Conservation (phyloP, 1,284 basidiomycete genomes). For the Lignosus rhinocerotis region DNA sequence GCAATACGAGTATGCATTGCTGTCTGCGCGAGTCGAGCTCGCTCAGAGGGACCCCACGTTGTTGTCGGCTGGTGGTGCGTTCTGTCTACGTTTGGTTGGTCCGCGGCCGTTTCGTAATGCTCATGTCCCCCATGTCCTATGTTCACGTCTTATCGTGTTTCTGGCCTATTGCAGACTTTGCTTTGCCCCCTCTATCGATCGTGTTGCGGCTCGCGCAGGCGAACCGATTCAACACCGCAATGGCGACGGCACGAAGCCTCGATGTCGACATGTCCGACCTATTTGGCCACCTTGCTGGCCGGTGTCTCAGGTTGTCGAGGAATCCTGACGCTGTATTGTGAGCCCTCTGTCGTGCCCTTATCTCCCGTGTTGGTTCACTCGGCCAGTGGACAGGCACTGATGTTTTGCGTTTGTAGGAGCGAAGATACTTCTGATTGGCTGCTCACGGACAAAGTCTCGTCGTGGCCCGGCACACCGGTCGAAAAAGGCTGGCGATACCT, state of each 20-base stretch:
- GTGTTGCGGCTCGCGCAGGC: constrained; percentile 81
- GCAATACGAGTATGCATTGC: constrained; percentile 80
- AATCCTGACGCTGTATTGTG: constrained; percentile 58
- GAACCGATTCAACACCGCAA: constrained; percentile 80
- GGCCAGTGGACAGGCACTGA: neutral
- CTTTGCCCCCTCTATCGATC: constrained; percentile 70
- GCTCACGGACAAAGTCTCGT: constrained; percentile 74
- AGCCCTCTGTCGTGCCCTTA: constrained; percentile 24
- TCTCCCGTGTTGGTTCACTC: neutral
- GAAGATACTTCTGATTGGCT: constrained; percentile 78
- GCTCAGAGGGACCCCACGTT: constrained; percentile 58
- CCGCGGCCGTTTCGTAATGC: constrained; percentile 14
- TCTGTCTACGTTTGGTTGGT: constrained; percentile 9
- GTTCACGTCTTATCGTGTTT: neutral
- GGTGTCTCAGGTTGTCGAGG: constrained; percentile 76
- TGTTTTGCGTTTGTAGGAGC: constrained; percentile 42
- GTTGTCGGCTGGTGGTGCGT: constrained; percentile 48
- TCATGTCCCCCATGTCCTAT: neutral
- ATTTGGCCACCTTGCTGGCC: constrained; percentile 77
- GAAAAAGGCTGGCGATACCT: constrained; percentile 90
- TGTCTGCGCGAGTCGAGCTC: constrained; percentile 81
- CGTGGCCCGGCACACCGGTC: constrained; percentile 80
- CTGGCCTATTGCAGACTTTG: constrained; percentile 47
- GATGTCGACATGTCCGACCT: constrained; percentile 86
- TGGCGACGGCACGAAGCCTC: constrained; percentile 75